phyloP scores from a whole-genome alignment of 1,139 yeast genomes.

The Yamadazyma aaseri region DNA sequence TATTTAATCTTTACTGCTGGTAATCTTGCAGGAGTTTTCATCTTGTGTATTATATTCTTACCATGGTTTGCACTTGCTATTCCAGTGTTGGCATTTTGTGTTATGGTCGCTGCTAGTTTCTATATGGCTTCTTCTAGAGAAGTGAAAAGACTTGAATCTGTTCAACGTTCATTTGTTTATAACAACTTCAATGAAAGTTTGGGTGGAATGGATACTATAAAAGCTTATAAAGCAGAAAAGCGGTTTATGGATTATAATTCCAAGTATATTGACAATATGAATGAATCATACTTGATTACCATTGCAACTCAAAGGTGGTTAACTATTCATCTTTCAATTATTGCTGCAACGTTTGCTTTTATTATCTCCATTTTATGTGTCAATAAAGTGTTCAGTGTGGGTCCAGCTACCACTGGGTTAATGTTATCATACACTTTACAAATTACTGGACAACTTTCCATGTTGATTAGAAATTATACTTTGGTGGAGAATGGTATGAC shows the following conservation, averaged over 20 bases:
- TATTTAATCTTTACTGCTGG: conserved; percentile 45
- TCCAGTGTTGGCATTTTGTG: conserved; percentile 37
- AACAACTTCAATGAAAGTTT: conserved; percentile 76
- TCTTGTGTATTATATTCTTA: conserved; percentile 66
- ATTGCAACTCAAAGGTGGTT: conserved; percentile 81
- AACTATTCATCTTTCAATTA: conserved; percentile 58
- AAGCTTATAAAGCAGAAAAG: conserved; percentile 55
- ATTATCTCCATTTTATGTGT: conserved; percentile 63
- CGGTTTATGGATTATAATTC: conserved; percentile 53
- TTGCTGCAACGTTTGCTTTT: conserved; percentile 50
- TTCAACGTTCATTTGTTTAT: conserved; percentile 71
- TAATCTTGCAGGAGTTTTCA: conserved; percentile 60
- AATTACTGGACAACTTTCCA: conserved; percentile 49
- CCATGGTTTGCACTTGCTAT: conserved; percentile 60
- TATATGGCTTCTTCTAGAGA: conserved; percentile 74
- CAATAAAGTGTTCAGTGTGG: conserved; percentile 58
- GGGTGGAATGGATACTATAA: conserved; percentile 69
- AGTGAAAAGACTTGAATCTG: conserved; percentile 77
- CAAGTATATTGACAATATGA: conserved; percentile 57
- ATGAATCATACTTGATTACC: conserved; percentile 67
- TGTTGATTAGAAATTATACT: conserved; percentile 57
- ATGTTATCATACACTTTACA: conserved; percentile 62
- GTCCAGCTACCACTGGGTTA: conserved; percentile 71
- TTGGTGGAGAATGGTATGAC: conserved; percentile 83
- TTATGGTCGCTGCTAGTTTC: conserved; percentile 39